These are phyloP conservation scores for Pseudogymnoascus sp. DNA, from an alignment of 2,329 filamentous ascomycete genomes.

Conservation along the genomic window DNA sequence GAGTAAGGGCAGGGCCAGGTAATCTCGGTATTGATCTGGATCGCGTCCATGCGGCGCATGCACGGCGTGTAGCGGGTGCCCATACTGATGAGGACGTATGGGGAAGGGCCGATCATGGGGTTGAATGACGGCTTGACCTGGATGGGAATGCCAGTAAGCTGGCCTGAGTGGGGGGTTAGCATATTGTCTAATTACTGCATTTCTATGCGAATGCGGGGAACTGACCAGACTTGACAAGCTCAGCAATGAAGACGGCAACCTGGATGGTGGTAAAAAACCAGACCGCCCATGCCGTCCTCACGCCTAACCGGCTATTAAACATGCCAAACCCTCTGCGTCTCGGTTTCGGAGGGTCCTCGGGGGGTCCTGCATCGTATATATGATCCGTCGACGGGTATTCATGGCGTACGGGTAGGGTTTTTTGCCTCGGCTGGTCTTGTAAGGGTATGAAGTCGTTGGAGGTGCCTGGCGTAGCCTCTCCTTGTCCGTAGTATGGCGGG, in stretches of 20 bases:
- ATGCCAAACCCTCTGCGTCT: conserved; percentile 48
- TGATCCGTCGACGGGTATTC: conserved; percentile 42
- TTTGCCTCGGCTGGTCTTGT: conserved; percentile 39
- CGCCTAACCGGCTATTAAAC: conserved; percentile 29
- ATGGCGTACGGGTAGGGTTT: conserved; percentile 18
- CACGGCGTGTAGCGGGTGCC: conserved; percentile 86
- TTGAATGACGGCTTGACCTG: conserved; percentile 71
- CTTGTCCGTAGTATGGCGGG: conserved; percentile 47
- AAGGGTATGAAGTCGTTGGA: conserved; percentile 49
- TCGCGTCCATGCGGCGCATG: conserved; percentile 73
- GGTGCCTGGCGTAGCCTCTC: conserved; percentile 27
- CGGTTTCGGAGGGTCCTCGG: conserved; percentile 18
- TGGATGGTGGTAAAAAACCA: conserved; percentile 73
- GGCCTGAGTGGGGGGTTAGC: conserved; percentile 37
- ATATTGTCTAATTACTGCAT: conserved; percentile 13
- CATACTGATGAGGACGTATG: conserved; percentile 91
- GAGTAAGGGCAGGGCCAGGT: conserved; percentile 68
- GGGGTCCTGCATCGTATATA: conserved; percentile 48
- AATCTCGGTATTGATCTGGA: conserved; percentile 48
- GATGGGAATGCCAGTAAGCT: conserved; percentile 59
- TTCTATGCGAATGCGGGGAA: conserved; percentile 12
- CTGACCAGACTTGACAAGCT: conserved; percentile 77
- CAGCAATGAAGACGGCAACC: conserved; percentile 77
- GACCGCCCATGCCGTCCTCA: conserved; percentile 64
- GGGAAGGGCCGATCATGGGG: conserved; percentile 92